These are phyloP conservation scores for Nelumbo lutea DNA, from an alignment of 164 flowering plant species.

Conservation along the genomic window DNA sequence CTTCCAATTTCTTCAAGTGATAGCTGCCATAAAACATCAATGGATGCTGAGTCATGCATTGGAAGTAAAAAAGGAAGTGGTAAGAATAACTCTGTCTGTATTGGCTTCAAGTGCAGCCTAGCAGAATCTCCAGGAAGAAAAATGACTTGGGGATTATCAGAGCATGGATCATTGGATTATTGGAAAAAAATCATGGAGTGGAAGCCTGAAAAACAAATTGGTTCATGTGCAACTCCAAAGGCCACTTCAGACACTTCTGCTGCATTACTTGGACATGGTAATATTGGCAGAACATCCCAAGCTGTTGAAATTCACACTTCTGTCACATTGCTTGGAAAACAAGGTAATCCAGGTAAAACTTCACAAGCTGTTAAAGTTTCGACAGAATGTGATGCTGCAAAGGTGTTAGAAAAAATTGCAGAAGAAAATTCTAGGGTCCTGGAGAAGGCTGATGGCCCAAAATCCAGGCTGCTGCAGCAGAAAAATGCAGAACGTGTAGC, in stretches of 20 bases:
- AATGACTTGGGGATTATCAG: not conserved
- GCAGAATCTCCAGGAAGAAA: not conserved
- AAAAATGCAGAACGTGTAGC: slow-evolving; percentile 2
- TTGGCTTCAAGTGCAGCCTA: not conserved
- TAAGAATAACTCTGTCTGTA: not conserved
- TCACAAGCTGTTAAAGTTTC: slow-evolving; percentile 3
- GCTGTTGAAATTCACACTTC: slow-evolving; percentile 1
- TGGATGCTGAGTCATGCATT: slow-evolving; percentile 5
- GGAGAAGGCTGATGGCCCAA: not conserved
- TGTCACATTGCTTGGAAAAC: not conserved
- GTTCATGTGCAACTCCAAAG: not conserved
- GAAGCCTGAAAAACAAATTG: not conserved
- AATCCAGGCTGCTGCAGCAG: not conserved
- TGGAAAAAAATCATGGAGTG: slow-evolving; percentile 11
- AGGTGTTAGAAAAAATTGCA: not conserved
- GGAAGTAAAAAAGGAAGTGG: not conserved
- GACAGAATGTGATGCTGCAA: not conserved
- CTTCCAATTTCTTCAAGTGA: slow-evolving; percentile 6
- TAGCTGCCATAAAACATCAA: not conserved
- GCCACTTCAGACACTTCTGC: not conserved
- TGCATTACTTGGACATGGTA: not conserved
- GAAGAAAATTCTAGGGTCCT: not conserved
- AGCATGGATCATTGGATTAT: slow-evolving; percentile 3
- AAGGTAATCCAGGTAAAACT: not conserved
- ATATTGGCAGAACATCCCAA: slow-evolving; percentile 1